Conservation (phyloP, 805 yeast species). For the Candida argentea region DNA sequence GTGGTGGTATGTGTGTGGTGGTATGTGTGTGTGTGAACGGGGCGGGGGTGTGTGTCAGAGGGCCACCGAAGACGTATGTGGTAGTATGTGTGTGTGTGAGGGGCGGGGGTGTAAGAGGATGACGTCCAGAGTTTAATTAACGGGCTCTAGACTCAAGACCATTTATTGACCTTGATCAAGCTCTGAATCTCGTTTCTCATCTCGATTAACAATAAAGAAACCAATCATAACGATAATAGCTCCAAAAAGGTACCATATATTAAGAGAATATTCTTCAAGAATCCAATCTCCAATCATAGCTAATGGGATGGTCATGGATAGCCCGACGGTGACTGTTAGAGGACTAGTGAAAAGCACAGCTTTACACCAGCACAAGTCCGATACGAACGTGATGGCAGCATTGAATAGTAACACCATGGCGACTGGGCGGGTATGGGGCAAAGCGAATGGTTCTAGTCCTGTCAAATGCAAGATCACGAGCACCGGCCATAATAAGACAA, state of each 20-base stretch:
- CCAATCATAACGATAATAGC: slow-evolving; percentile 75
- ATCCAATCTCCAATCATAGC: slow-evolving; percentile 88
- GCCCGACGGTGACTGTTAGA: slow-evolving; percentile 88
- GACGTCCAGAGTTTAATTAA: no score
- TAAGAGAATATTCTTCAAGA: slow-evolving; percentile 53
- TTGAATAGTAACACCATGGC: slow-evolving; percentile 49
- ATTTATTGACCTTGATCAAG: no score
- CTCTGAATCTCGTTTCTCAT: slow-evolving; percentile 64
- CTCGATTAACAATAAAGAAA: slow-evolving; percentile 73
- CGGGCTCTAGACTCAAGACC: no score
- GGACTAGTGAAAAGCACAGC: slow-evolving; percentile 93
- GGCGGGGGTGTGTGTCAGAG: no score
- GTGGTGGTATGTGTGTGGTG: no score
- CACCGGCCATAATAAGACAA: slow-evolving; percentile 74
- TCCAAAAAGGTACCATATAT: slow-evolving; percentile 61
- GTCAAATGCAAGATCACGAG: slow-evolving; percentile 51
- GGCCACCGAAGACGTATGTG: no score
- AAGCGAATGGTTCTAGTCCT: slow-evolving; percentile 60
- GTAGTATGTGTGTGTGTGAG: no score
- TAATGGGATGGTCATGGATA: slow-evolving; percentile 86
- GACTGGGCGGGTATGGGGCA: slow-evolving; percentile 50
- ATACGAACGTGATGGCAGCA: slow-evolving; percentile 68
- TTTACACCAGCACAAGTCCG: slow-evolving; percentile 93
- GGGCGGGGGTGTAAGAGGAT: no score
- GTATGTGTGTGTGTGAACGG: no score